These are phyloP conservation scores for Solanum chilense DNA, from an alignment of 257 asterid genomes.

Conservation along the genomic window DNA sequence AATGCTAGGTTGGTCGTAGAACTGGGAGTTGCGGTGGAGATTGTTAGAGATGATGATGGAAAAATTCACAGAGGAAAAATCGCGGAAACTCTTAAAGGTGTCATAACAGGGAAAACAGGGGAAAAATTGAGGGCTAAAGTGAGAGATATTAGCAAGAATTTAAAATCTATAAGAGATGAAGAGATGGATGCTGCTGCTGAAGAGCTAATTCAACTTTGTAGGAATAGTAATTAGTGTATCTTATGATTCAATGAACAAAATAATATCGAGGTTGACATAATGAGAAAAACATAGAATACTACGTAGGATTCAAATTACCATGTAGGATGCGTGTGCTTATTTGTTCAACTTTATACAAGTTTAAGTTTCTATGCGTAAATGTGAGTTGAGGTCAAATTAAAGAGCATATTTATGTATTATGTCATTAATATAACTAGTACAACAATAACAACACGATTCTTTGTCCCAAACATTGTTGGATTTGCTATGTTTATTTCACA, in stretches of 20 bases:
- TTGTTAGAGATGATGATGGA: slow-evolving; percentile 12
- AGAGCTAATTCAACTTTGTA: slow-evolving; percentile 6
- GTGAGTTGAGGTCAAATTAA: too few species aligned
- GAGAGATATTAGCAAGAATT: slow-evolving; percentile 7
- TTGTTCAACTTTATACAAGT: too few species aligned
- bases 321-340: too few species aligned
- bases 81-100: not conserved
- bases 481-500: not conserved
- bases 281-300: not conserved
- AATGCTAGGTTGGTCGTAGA: slow-evolving; percentile 20
- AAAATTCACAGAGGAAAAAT: slow-evolving; percentile 11
- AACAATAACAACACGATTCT: not conserved
- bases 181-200: slow-evolving; percentile 15
- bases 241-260: not conserved
- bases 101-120: slow-evolving; percentile 13
- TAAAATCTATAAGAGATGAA: slow-evolving; percentile 3
- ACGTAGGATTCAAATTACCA: too few species aligned
- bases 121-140: slow-evolving; percentile 1
- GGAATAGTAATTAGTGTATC: not conserved
- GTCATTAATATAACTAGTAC: not conserved
- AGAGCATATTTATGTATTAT: too few species aligned
- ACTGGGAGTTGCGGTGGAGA: slow-evolving; percentile 25
- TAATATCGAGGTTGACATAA: not conserved
- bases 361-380: too few species aligned
- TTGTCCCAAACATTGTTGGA: not conserved